Evolutionary conservation across 306 rosid species (phyloP), one percentile per base, ranked within the genome.

Genomic region (Acacia melanoxylon): DNA sequence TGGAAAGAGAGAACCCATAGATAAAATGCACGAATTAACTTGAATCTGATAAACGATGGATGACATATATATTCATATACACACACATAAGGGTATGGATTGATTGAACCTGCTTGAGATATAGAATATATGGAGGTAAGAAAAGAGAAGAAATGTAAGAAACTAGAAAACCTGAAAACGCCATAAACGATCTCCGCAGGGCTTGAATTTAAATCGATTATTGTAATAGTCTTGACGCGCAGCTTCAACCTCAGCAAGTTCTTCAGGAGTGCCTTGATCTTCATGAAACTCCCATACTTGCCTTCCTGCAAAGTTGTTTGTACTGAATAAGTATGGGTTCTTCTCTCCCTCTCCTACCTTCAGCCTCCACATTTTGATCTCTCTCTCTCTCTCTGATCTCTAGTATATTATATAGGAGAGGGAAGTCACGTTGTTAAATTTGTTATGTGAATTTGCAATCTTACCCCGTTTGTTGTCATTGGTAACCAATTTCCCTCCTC

Each of bases 271-370:
- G 0, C 92, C 92, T 3, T 85, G 89, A 0, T 86, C 54, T 0
- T 84, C 87, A 17, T 88, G 89, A 74, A 56, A 90, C 67, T 88
- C 88, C 94, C 94, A 90, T 74, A 1, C 88, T 29, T 88, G 92
- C 24, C 94, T 83, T 0, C 92, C 94, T 0, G 84, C 80, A 10
- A 81, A 88, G 75, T 88, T 75, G 62, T 90, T 90, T n/a, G 89
- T 88, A 76, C 88, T 86, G 83, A 45, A 92, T 56, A 92, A 42
- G 81, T 85, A 59, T 0, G 86, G 86, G 0, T 88, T 85, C 0
- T 80, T 78, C 15, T 88, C 89, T 12, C 91, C 89, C 0, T 85
- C 87, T 70, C 66, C 94, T 58, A 88, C 63, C 90, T 88, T 90
- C 79, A 90, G 49, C 75, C 81, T 85, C 94, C 92, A 90, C 94